phyloP scores from a whole-genome alignment of 495 filamentous ascomycete genomes.

The Aspergillus egyptiacus region DNA sequence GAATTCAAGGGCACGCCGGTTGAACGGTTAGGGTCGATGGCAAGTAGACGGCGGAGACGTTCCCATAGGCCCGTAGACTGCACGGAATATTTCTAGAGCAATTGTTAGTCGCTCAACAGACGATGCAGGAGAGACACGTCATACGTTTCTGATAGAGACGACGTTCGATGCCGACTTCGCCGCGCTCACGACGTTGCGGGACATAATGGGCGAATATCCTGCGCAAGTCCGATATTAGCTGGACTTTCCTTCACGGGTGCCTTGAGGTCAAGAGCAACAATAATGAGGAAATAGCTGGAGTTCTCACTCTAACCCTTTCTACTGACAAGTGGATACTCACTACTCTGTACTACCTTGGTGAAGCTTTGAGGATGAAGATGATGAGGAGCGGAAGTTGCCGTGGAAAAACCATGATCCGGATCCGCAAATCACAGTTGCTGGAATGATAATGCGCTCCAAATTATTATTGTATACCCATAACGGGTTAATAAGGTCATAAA shows the following conservation, averaged over 20 bases:
- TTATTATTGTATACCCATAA: too few relatives aligned
- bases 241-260: background rate
- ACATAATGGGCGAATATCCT: conserved; percentile 33
- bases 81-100: conserved; percentile 87
- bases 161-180: conserved; percentile 39
- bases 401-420: conserved; percentile 3
- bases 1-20: conserved; percentile 89
- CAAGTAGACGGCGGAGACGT: conserved; percentile 65
- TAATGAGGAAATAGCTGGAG: background rate
- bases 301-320: background rate
- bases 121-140: background rate
- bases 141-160: conserved; percentile 37
- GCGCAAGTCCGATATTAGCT: conserved; percentile 9
- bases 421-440: background rate
- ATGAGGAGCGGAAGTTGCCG: background rate
- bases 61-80: conserved; percentile 90
- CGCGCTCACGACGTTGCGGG: conserved; percentile 37
- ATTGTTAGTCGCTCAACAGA: background rate
- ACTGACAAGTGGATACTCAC: background rate
- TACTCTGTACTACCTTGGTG: background rate
- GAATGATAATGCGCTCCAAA: background rate
- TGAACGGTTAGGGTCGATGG: conserved; percentile 84
- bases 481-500: too few relatives aligned
- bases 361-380: background rate
- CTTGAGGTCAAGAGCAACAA: background rate